These are phyloP conservation scores for Penicillium psychrofluorescens DNA, from an alignment of 495 filamentous ascomycete species.

Conservation along the genomic window DNA sequence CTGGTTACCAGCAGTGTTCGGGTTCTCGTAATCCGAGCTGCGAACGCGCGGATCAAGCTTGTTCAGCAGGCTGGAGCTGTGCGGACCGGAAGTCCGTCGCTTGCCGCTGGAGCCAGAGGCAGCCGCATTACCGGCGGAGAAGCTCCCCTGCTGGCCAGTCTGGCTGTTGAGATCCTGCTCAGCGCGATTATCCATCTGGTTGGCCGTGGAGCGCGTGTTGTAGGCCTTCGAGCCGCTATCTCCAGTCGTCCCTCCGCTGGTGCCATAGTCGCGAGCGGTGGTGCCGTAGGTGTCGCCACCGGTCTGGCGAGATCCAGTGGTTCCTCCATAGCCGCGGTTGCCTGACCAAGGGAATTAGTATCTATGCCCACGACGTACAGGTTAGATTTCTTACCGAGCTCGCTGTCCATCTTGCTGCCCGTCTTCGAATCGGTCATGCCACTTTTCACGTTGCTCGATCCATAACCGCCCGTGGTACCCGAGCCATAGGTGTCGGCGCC, in stretches of 20 bases:
- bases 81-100: conserved; percentile 23
- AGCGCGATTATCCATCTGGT: conserved; percentile 30
- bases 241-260: conserved; percentile 2
- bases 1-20: background rate
- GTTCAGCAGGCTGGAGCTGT: conserved; percentile 8
- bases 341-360: background rate
- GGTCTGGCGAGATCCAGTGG: background rate
- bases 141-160: conserved; percentile 1
- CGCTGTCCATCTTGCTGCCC: conserved; percentile 34
- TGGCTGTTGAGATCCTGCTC: conserved; percentile 33
- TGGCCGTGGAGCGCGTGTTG: conserved; percentile 20
- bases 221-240: conserved; percentile 7
- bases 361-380: background rate
- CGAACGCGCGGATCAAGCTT: conserved; percentile 8
- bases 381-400: conserved; percentile 9
- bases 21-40: conserved; percentile 12
- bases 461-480: conserved; percentile 11
- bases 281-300: background rate
- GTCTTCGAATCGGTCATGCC: conserved; percentile 9
- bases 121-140: no score
- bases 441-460: conserved; percentile 4
- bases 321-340: conserved; percentile 1
- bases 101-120: conserved; percentile 1
- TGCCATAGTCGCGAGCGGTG: background rate
- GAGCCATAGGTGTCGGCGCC: conserved; percentile 9